Base-by-base conservation (phyloP, 495 filamentous ascomycete species). In the Daldinia loculata region DNA sequence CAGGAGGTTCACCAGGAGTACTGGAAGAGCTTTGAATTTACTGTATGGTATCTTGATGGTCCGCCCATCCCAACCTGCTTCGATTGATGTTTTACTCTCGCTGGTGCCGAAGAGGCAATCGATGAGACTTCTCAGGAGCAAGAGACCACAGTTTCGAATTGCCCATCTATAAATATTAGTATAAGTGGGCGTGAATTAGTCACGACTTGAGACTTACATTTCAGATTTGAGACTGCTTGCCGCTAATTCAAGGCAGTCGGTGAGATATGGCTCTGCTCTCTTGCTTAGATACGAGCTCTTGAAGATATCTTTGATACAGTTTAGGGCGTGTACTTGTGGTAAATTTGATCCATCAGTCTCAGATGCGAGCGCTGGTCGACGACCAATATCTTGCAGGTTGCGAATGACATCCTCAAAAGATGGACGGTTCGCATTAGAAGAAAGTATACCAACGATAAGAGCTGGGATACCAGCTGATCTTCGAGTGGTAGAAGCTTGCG, bases 321-420 rank as follows among this genome's bases (percentile, higher is more conserved):
- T 99, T 69, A 97, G 84, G 0, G 95, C 93, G 74, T 99, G 95
- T 2, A 98, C 95, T 80, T 98, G 95, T 14, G 94, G 91, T 14
- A 98, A 78, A 48, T 91, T 88, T 6, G 88, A 86, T 11, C 87
- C 80, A 59, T 93, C 88, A 2, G 86, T 86, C 56, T 88, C 78
- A 0, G 81, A 76, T 19, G 82, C 72, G 1, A 66, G 66, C 6
- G 86, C 86, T 4, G 87, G 83, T 30, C 83, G 73, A 9, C 82
- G 75, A n/a, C 90, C 89, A 30, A 94, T 84, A 11, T 79, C 74
- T 57, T 78, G 78, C 6, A 89, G 76, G 3, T 78, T 78, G 19
- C 72, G 65, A 38, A 89, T 85, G 5, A 88, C 83, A 26, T 85
- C 78, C n/a, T 80, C 71, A 48, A 89, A 88, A 32, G 84, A 82